Evolutionary conservation across 2,329 filamentous ascomycete species (phyloP).

Genomic region (Fusarium domesticum): DNA sequence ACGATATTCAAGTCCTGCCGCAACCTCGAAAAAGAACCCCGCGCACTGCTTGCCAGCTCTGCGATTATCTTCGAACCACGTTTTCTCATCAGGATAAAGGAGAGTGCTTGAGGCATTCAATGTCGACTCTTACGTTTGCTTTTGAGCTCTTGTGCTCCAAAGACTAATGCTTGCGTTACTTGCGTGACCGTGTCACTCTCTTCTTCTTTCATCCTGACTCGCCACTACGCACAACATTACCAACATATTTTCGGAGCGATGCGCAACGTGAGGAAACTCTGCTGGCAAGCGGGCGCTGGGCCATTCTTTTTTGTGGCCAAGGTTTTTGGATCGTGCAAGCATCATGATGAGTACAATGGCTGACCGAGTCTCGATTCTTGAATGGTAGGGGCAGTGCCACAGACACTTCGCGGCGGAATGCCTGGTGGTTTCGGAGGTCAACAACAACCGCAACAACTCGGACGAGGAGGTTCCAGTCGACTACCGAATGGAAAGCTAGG

Average conservation of each 20-base stretch:
- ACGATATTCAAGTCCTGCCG: conserved; percentile 20
- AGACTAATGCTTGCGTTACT: conserved; percentile 7
- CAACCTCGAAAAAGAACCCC: conserved; percentile 20
- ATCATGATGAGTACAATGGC: conserved; percentile 29
- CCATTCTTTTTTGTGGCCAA: conserved; percentile 2
- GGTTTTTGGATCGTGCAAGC: conserved; percentile 11
- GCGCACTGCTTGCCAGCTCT: conserved; percentile 26
- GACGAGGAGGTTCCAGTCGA: conserved; percentile 54
- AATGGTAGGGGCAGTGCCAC: conserved; percentile 55
- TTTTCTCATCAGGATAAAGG: conserved; percentile 13
- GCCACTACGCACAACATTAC: conserved; percentile 12
- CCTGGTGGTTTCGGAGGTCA: conserved; percentile 58
- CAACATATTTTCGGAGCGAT: conserved; percentile 10
- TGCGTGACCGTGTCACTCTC: conserved; percentile 7
- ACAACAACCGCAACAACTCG: conserved; percentile 54
- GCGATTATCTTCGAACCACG: conserved; percentile 15
- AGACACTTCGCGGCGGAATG: conserved; percentile 57
- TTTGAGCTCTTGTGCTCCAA: conserved; percentile 11
- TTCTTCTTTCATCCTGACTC: conserved; percentile 17
- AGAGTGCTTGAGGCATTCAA: conserved; percentile 1
- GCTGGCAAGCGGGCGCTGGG: conserved; percentile 1
- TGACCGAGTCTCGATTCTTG: conserved; percentile 8
- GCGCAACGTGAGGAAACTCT: conserved; percentile 14
- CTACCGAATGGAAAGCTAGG: conserved; percentile 66
- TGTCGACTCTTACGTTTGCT: conserved; percentile 15